Evolutionary conservation across 2,329 filamentous ascomycete genomes (phyloP).

Genomic region (Fusarium acutatum): DNA sequence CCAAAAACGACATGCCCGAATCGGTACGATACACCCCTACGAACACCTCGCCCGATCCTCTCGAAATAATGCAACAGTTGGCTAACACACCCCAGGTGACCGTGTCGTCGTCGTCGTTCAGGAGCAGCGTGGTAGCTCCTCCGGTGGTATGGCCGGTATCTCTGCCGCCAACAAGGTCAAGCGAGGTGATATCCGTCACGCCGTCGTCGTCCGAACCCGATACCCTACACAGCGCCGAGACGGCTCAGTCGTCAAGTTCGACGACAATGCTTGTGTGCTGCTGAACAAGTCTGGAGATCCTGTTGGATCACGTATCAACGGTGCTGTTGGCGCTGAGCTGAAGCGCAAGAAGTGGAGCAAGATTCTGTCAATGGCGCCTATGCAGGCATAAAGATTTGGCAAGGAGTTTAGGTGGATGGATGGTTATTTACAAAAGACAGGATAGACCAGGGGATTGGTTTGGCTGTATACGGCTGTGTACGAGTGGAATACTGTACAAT

Average conservation of each 20-base stretch:
- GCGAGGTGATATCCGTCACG: slow-evolving; percentile 94
- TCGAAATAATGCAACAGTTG: not conserved
- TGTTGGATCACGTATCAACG: slow-evolving; percentile 90
- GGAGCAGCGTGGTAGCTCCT: slow-evolving; percentile 85
- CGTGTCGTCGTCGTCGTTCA: slow-evolving; percentile 97
- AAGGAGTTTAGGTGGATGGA: not conserved
- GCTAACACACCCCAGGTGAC: slow-evolving; percentile 71
- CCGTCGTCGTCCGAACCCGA: slow-evolving; percentile 89
- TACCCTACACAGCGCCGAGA: slow-evolving; percentile 89
- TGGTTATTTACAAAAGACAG: slow-evolving; percentile 27
- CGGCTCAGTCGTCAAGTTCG: slow-evolving; percentile 90
- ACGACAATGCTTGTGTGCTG: slow-evolving; percentile 97
- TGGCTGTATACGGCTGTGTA: slow-evolving; percentile 26
- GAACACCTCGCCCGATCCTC: not conserved
- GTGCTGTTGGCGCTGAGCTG: slow-evolving; percentile 89
- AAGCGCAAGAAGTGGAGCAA: slow-evolving; percentile 97
- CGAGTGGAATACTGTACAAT: slow-evolving; percentile 46
- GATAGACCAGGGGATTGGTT: slow-evolving; percentile 1
- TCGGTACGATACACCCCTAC: slow-evolving; percentile 68
- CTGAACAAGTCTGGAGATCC: slow-evolving; percentile 98
- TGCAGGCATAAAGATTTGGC: slow-evolving; percentile 57
- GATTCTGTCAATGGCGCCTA: slow-evolving; percentile 92
- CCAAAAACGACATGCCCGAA: slow-evolving; percentile 86
- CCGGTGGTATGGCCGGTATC: slow-evolving; percentile 75
- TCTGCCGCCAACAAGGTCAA: slow-evolving; percentile 89